Evolutionary conservation across 2,329 filamentous ascomycete species (phyloP).

Genomic region (Fusarium tuaranense): DNA sequence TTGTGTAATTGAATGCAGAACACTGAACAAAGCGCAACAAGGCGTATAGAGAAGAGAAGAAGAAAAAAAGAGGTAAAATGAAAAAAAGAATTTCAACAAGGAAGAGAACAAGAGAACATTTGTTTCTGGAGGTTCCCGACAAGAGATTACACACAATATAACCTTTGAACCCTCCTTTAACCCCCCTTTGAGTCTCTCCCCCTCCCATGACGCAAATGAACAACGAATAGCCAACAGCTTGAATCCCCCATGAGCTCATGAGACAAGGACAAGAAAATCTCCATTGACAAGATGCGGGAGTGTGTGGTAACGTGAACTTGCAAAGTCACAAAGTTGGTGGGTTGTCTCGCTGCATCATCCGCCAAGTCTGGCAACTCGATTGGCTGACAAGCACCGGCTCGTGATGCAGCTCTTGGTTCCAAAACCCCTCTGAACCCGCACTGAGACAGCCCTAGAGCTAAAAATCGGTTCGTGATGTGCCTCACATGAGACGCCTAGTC

Average conservation of each 20-base stretch:
- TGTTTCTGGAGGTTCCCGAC: conserved; percentile 9
- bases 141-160: conserved; percentile 20
- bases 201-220: conserved; percentile 25
- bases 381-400: conserved; percentile 31
- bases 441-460: conserved; percentile 26
- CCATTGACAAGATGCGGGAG: background rate
- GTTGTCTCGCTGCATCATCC: conserved; percentile 38
- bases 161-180: background rate
- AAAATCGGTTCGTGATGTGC: conserved; percentile 32
- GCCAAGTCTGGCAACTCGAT: conserved; percentile 20
- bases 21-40: conserved; percentile 23
- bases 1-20: conserved; percentile 3
- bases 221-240: conserved; percentile 26
- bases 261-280: conserved; percentile 20
- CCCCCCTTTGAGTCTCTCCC: background rate
- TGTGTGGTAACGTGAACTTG: conserved; percentile 14
- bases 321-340: conserved; percentile 27
- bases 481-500: conserved; percentile 38
- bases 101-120: background rate
- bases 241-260: conserved; percentile 19
- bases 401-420: conserved; percentile 32
- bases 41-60: background rate
- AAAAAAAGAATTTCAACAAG: background rate
- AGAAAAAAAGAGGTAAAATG: background rate
- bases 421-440: conserved; percentile 10